Evolutionary conservation across 2,329 filamentous ascomycete genomes (phyloP), one percentile per base, ranked within the genome.

Genomic region (Aspergillus pseudoviridinutans): DNA sequence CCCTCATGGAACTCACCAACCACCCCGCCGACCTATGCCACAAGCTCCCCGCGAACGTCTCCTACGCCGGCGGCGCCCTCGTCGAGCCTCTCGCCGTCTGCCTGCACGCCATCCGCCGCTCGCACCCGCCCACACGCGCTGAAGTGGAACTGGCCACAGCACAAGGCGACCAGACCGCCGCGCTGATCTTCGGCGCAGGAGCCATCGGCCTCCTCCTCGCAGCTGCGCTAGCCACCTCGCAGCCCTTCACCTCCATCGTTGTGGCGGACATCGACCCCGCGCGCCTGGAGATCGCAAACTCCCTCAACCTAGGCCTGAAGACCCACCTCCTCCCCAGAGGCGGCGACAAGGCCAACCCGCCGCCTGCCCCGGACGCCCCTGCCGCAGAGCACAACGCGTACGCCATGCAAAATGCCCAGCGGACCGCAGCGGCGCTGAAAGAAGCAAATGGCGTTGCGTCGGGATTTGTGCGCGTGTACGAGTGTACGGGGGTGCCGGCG

Each of bases 21-120:
- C 84, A 87, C 66, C 83, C 84, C 0, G 82, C 82, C 1, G 73
- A 76, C 35, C 83, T 84, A 82, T 85, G 83, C 68, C 83, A 87
- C 61, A 79, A 78, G 68, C 74, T 87, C 1, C 84, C 84, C 0
- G 74, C 79, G 0, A 71, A 74, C 38, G 74, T 86, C 52, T 79
- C 79, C 4, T 76, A 83, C 55, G 79, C 83, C 38, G 76, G 84
- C 12, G 84, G 84, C 12, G 84, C 84, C 1, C 73, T 87, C 9
- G 72, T 86, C 8, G 84, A 87, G 69, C 84, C 84, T 1, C 67
- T 87, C 14, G 81, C 83, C 4, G 84, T 87, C 14, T 84, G 82
- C 28, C 74, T 87, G 38, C 84, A 87, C 68, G 84, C 82, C 1
- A 80, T 82, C 49, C 77, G 81, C 52, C 76, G 84, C 52, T 84